These are phyloP conservation scores for Cyphellophora europaea DNA, from an alignment of 2,329 filamentous ascomycete genomes.

Conservation along the genomic window DNA sequence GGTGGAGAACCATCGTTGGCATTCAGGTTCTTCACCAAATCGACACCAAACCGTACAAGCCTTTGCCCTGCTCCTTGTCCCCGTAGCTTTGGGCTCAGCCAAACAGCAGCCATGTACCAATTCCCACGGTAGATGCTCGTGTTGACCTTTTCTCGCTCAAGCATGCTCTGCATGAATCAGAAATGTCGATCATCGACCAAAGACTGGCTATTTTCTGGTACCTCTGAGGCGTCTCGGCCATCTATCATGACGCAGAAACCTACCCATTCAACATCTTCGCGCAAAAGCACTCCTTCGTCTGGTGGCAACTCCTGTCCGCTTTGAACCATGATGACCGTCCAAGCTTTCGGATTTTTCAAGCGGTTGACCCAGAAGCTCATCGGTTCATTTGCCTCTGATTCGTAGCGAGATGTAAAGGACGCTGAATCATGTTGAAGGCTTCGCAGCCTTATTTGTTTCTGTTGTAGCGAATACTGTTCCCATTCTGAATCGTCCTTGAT, in stretches of 20 bases:
- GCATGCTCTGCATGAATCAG: too few species aligned
- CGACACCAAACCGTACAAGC: slow-evolving; percentile 10
- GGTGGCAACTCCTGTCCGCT: neutral
- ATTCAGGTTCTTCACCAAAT: slow-evolving; percentile 4
- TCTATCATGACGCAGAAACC: slow-evolving; percentile 23
- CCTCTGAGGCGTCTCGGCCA: slow-evolving; percentile 5
- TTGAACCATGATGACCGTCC: slow-evolving; percentile 20
- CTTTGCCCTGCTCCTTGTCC: slow-evolving; percentile 11
- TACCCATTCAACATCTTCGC: slow-evolving; percentile 20
- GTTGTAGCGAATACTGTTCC: slow-evolving; percentile 6
- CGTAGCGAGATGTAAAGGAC: slow-evolving; percentile 23
- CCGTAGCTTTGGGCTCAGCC: slow-evolving; percentile 7
- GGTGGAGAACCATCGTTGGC: neutral
- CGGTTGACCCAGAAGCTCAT: slow-evolving; percentile 21
- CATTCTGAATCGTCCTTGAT: neutral
- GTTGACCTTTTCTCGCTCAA: neutral
- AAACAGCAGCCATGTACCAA: slow-evolving; percentile 9
- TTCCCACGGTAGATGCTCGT: slow-evolving; percentile 5
- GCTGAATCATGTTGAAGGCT: slow-evolving; percentile 21
- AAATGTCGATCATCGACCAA: too few species aligned
- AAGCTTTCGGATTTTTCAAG: slow-evolving; percentile 20
- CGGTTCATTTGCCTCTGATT: slow-evolving; percentile 19
- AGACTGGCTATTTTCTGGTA: neutral
- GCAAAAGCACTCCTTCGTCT: slow-evolving; percentile 1
- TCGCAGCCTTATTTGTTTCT: slow-evolving; percentile 19